A percentile compares a stretch with the other conserved stretches of the same genome.
These are phyloP conservation scores for Lactarius akahatsu DNA, from an alignment of 768 basidiomycete genomes.

Conservation along the genomic window DNA sequence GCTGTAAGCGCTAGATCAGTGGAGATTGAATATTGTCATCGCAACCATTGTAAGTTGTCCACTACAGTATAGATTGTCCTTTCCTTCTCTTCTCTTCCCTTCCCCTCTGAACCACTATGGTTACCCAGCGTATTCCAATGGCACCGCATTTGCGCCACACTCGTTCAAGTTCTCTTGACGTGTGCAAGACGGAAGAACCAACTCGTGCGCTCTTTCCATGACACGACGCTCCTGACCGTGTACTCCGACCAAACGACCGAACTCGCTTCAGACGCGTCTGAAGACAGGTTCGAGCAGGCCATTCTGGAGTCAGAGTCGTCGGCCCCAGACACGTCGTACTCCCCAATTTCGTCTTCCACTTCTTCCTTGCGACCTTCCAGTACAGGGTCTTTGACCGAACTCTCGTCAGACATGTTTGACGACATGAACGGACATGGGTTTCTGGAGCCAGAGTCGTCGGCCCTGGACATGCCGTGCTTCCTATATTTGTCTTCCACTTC, in stretches of 20 bases:
- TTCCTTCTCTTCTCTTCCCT: background rate
- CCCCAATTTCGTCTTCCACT: background rate
- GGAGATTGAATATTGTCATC: background rate
- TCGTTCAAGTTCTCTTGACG: background rate
- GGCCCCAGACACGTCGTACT: background rate
- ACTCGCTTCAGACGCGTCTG: background rate
- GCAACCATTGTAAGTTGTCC: background rate
- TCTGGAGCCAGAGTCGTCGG: background rate
- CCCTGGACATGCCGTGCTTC: background rate
- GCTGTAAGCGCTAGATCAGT: background rate
- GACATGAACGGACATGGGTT: background rate
- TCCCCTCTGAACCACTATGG: no score
- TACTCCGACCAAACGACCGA: constrained; percentile 6
- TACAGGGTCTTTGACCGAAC: background rate
- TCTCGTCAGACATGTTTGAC: background rate
- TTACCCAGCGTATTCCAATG: background rate
- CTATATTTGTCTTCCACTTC: background rate
- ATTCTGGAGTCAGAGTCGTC: background rate
- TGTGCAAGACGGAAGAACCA: background rate
- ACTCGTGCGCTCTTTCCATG: constrained; percentile 11
- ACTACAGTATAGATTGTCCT: background rate
- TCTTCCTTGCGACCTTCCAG: background rate
- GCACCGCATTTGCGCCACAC: background rate
- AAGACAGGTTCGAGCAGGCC: background rate
- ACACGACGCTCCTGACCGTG: constrained; percentile 7